Evolutionary conservation across 306 rosid species (phyloP).

Genomic region (Cicer judaicum): DNA sequence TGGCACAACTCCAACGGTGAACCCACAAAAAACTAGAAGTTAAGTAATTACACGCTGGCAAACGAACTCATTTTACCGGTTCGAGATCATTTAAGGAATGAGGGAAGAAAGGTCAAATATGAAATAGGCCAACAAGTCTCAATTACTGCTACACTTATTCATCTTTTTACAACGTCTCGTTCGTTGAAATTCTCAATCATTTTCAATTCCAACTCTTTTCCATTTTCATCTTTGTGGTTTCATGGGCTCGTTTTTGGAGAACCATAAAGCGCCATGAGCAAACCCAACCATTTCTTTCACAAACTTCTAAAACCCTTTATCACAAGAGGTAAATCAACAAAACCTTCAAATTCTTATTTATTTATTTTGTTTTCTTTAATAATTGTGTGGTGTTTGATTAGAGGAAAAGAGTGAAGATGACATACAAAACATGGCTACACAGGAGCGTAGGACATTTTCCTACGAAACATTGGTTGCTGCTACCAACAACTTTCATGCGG

Average conservation of each 20-base stretch:
- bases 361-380: background rate
- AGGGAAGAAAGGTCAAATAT: background rate
- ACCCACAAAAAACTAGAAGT: too few species aligned
- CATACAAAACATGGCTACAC: constrained; percentile 64
- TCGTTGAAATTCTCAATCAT: background rate
- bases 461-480: constrained; percentile 68
- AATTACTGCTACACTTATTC: background rate
- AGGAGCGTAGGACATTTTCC: constrained; percentile 64
- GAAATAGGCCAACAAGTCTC: constrained; percentile 6
- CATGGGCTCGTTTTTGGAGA: constrained; percentile 47
- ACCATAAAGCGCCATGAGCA: constrained; percentile 53
- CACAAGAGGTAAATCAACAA: constrained; percentile 45
- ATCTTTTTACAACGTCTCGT: background rate
- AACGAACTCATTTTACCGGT: too few species aligned
- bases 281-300: constrained; percentile 54
- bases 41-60: too few species aligned
- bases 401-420: constrained; percentile 58
- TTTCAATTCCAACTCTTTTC: background rate
- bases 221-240: constrained; percentile 18
- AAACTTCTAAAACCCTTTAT: constrained; percentile 57
- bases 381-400: constrained; percentile 30
- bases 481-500: constrained; percentile 58
- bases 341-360: constrained; percentile 32
- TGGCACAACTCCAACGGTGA: too few species aligned
- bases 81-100: too few species aligned